Evolutionary conservation across 352 stramenopile species (phyloP).

Genomic region (Phytophthora fragariaefolia): DNA sequence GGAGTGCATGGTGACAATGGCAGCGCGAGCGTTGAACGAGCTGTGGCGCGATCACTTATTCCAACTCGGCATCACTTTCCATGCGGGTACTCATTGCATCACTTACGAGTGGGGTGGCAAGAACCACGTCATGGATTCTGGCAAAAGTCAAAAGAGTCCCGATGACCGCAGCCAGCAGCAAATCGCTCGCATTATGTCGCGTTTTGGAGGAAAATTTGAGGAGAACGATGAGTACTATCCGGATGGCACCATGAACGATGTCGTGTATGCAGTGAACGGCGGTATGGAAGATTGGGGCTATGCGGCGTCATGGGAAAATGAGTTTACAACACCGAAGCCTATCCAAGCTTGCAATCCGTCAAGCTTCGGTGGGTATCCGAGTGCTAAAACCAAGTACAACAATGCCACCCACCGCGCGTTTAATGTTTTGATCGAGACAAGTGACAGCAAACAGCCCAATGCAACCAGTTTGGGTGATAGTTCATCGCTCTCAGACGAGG

Average conservation of each 20-base stretch:
- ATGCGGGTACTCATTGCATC: slow-evolving; percentile 95
- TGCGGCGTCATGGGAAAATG: slow-evolving; percentile 83
- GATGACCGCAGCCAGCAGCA: slow-evolving; percentile 65
- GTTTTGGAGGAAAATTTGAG: slow-evolving; percentile 74
- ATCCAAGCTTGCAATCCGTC: slow-evolving; percentile 81
- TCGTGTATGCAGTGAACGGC: slow-evolving; percentile 95
- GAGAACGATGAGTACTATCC: slow-evolving; percentile 67
- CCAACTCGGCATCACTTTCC: slow-evolving; percentile 96
- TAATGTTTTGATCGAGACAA: slow-evolving; percentile 96
- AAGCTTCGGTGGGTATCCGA: slow-evolving; percentile 87
- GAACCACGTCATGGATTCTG: slow-evolving; percentile 69
- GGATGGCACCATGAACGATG: slow-evolving; percentile 91
- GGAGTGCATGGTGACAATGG: slow-evolving; percentile 94
- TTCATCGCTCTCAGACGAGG: slow-evolving; percentile 49
- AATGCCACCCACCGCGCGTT: slow-evolving; percentile 91
- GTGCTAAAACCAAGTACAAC: slow-evolving; percentile 91
- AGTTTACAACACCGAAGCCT: slow-evolving; percentile 48
- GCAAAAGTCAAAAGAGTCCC: slow-evolving; percentile 54
- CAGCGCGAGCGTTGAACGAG: slow-evolving; percentile 94
- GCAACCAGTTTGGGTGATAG: slow-evolving; percentile 73
- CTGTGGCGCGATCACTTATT: slow-evolving; percentile 96
- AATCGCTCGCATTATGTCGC: slow-evolving; percentile 61
- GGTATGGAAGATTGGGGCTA: slow-evolving; percentile 98
- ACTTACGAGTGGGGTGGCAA: slow-evolving; percentile 97
- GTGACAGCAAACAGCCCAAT: slow-evolving; percentile 84